These are phyloP conservation scores for Chenopodium formosanum DNA, from an alignment of 148 eudicot genomes.

Conservation along the genomic window DNA sequence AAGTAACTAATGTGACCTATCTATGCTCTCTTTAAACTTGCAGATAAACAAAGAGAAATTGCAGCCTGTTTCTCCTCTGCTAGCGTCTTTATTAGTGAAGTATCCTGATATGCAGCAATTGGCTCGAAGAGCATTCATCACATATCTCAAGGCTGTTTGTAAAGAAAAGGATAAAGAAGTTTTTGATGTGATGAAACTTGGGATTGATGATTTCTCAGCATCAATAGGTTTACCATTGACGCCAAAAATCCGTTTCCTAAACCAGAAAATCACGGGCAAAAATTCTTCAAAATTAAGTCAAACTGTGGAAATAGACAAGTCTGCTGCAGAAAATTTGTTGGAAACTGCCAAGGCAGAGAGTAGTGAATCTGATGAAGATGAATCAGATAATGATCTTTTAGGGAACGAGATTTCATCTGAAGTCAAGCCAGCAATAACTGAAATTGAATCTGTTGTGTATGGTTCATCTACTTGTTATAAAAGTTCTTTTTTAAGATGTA, in stretches of 20 bases:
- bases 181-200: conserved; percentile 74
- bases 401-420: conserved; percentile 28
- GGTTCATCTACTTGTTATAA: background rate
- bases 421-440: conserved; percentile 41
- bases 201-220: conserved; percentile 73
- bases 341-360: conserved; percentile 21
- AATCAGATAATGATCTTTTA: conserved; percentile 39
- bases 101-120: conserved; percentile 52
- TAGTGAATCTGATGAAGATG: conserved; percentile 35
- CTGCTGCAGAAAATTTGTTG: conserved; percentile 33
- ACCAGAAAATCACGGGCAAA: conserved; percentile 45
- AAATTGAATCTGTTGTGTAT: conserved; percentile 45
- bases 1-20: background rate
- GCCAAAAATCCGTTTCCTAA: conserved; percentile 68
- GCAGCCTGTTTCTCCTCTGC: conserved; percentile 62
- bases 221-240: conserved; percentile 90
- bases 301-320: conserved; percentile 33
- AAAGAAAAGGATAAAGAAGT: conserved; percentile 76
- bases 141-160: conserved; percentile 65
- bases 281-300: conserved; percentile 28
- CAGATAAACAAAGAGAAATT: conserved; percentile 65
- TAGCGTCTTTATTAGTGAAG: conserved; percentile 70
- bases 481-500: background rate
- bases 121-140: conserved; percentile 82
- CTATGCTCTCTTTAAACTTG: background rate